phyloP scores from a whole-genome alignment of 345 rosid species.

The Rhizophora apiculata region DNA sequence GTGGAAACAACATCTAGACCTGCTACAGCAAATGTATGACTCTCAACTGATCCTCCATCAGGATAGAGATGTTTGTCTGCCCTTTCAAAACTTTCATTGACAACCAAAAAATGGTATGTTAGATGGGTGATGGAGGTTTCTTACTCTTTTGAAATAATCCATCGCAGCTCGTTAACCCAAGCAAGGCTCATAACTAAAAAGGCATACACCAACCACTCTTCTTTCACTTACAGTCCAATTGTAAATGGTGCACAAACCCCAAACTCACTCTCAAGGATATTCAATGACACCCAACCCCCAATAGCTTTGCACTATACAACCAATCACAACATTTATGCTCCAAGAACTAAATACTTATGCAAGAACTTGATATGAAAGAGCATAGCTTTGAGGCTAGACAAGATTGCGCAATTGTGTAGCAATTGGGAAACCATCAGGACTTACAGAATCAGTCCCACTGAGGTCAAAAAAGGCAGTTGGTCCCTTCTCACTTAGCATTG shows the following conservation, averaged over 20 bases:
- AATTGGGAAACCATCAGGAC: slow-evolving; percentile 26
- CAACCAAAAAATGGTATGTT: too few species aligned
- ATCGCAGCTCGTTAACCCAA: too few species aligned
- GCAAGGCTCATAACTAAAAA: too few species aligned
- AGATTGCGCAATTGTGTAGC: background rate
- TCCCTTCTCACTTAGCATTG: slow-evolving; percentile 97
- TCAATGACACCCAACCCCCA: background rate
- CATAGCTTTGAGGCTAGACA: background rate
- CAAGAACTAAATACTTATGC: background rate
- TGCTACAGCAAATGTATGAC: background rate
- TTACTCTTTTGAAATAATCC: too few species aligned
- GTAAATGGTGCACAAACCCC: too few species aligned
- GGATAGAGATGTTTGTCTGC: too few species aligned
- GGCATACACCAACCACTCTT: too few species aligned
- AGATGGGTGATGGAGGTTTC: too few species aligned
- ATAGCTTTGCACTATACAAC: background rate
- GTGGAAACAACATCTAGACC: background rate
- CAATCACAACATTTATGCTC: background rate
- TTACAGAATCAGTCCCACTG: slow-evolving; percentile 84
- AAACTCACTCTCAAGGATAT: too few species aligned
- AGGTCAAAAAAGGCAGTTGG: slow-evolving; percentile 93
- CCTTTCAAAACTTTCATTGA: too few species aligned
- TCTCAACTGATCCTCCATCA: too few species aligned
- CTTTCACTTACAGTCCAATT: too few species aligned
- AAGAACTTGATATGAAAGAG: background rate